Evolutionary conservation across 1,284 basidiomycete species (phyloP), one percentile per base, ranked within the genome.

Genomic region (Cerrena zonata): DNA sequence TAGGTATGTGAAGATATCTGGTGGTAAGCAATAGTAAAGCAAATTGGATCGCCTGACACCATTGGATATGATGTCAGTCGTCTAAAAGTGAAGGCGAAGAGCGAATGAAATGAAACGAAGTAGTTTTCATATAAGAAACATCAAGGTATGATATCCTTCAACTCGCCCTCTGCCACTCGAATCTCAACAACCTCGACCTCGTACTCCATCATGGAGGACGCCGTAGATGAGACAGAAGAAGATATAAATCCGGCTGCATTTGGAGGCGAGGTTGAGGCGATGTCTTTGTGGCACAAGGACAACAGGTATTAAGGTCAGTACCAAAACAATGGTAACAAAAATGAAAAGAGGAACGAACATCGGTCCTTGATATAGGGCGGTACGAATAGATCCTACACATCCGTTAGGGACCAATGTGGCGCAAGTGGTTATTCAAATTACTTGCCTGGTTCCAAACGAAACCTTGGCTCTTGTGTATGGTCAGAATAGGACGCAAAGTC

Each of bases 121-220:
- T 15, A 34, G 15, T 34, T 15, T 34, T n/a, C n/a, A 34, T 7
- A 34, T 7, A 34, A 15, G 15, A 7, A 7, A 10, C 37, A 34
- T 68, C 58, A 87, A 26, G 86, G 86, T 61, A 89, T 86, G 64
- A 89, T 84, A 56, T 80, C 77, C 63, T 82, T 76, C 52, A 89
- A 70, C 61, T 89, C 87, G 48, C 79, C 84, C 61, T 87, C 86
- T 58, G 78, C 74, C 55, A 90, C 85, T 53, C 86, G 77, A 64
- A 90, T 90, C 69, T 90, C 87, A 56, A 90, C 87, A 37, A 89
- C 86, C 65, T 90, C 87, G 53, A 90, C 80, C 65, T 89, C 86
- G 58, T 87, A 87, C 53, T 82, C 82, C 56, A 72, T 72, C 58
- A 82, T 68, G 52, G 79, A 79, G 46, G 80, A 79, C 60, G 80